A percentile compares a stretch with the other conserved stretches of the same genome.
Evolutionary conservation across 2,329 filamentous ascomycete species (phyloP).

Genomic region (Lasiodiplodia theobromae): DNA sequence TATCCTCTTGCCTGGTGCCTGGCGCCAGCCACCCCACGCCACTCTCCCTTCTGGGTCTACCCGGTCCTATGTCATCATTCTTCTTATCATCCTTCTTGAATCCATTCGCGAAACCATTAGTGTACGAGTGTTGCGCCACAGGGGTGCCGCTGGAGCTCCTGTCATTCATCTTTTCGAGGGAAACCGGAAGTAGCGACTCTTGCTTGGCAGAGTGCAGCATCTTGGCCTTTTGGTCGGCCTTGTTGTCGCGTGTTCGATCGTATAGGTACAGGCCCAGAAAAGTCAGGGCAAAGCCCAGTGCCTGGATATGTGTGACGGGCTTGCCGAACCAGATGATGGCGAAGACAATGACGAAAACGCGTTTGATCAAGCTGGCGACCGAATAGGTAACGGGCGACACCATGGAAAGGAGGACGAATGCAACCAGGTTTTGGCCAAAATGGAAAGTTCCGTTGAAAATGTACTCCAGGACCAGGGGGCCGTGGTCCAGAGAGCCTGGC

Average conservation of each 20-base stretch:
- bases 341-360: constrained; percentile 94
- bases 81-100: constrained; percentile 60
- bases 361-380: constrained; percentile 93
- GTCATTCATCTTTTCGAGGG: constrained; percentile 28
- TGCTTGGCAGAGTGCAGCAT: constrained; percentile 68
- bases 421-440: constrained; percentile 94
- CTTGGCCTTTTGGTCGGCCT: constrained; percentile 80
- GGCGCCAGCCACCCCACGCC: constrained; percentile 70
- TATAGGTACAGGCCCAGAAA: constrained; percentile 95
- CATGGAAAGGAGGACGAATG: constrained; percentile 89
- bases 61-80: constrained; percentile 59
- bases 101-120: constrained; percentile 30
- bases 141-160: constrained; percentile 11
- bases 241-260: constrained; percentile 88
- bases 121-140: constrained; percentile 22
- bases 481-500: constrained; percentile 73
- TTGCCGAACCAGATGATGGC: constrained; percentile 97
- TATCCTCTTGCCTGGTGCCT: constrained; percentile 85
- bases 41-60: constrained; percentile 49
- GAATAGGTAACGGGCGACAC: constrained; percentile 97
- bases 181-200: constrained; percentile 68
- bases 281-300: constrained; percentile 83
- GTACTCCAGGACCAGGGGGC: constrained; percentile 76
- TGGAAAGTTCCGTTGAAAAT: constrained; percentile 97
- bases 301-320: constrained; percentile 82